Evolutionary conservation across 2,329 filamentous ascomycete species (phyloP), one percentile per base, ranked within the genome.

Genomic region (Salinomyces thailandicus): DNA sequence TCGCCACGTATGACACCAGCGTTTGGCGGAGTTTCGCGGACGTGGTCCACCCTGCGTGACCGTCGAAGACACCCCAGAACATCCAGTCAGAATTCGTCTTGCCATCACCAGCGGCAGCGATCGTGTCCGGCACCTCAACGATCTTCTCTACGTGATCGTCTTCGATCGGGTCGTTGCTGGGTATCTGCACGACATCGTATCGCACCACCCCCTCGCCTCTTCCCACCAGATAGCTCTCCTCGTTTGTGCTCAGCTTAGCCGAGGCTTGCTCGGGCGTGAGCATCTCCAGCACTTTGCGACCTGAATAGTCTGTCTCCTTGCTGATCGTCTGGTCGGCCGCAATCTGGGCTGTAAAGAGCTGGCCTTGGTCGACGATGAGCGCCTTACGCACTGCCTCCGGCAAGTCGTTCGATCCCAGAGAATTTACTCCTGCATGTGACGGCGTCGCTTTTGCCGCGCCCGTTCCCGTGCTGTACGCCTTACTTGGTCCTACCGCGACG

Each of bases 11-110:
- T 46, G 75, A 85, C 50, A 98, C 95, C 38, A 98, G 72, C 11
- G 83, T 81, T 61, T 98, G 86, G 39, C 91, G 82, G 41, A 98
- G 69, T 57, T 94, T 96, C 14, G 91, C 91, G 26, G 91, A 96
- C 5, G 91, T 98, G 4, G 91, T 95, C 91, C 91, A 98, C 49
- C 91, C 91, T 31, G 85, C 93, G 62, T 98, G 91, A 0, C 91
- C 91, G 57, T 98, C 91, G 61, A 96, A 98, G 13, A 98, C 87
- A 39, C 87, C 91, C 91, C 93, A 98, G 61, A 98, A 98, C 86
- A 96, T 96, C 91, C 91, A 98, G 62, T 98, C 93, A 43, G 75
- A 84, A 41, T 70, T 77, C 13, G 69, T 47, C 12, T 72, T 69
- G 24, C 71, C 62, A 56, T 72, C 63, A 51, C 72, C 66, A 5